These are phyloP conservation scores for Lunularia cruciata DNA, from an alignment of 225 moss, liverwort and hornwort species.

Conservation along the genomic window DNA sequence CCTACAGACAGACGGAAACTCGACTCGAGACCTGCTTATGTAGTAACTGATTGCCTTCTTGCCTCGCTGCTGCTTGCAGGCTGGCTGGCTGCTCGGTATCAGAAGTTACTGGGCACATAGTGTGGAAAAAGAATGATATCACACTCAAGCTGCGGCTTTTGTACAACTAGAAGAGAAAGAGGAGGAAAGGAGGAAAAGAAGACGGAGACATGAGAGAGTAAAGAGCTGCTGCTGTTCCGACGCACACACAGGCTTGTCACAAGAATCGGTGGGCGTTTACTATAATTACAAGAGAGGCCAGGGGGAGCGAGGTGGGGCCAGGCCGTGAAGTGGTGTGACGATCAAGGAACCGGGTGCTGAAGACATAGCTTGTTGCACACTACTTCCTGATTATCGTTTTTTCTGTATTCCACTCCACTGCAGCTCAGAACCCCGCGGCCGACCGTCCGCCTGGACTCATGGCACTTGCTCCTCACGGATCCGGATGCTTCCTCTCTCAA, in stretches of 20 bases:
- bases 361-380: slow-evolving; percentile 11
- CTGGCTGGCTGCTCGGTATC: neutral
- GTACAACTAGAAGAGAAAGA: neutral
- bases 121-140: neutral
- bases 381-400: slow-evolving; percentile 1
- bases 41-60: neutral
- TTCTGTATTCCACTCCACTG: slow-evolving; percentile 12
- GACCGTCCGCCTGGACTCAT: slow-evolving; percentile 1
- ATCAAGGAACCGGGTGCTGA: slow-evolving; percentile 9
- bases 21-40: neutral
- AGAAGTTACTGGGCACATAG: neutral
- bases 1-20: no score
- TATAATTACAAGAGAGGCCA: slow-evolving; percentile 12
- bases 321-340: slow-evolving; percentile 7
- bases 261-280: neutral
- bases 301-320: neutral
- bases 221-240: neutral
- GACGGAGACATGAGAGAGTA: neutral
- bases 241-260: neutral
- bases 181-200: neutral
- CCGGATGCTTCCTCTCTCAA: neutral
- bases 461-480: neutral
- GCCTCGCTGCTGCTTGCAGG: neutral
- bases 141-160: slow-evolving; percentile 3
- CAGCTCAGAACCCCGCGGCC: neutral